These are phyloP conservation scores for Cucurbita maxima DNA, from an alignment of 306 rosid genomes.

Conservation along the genomic window DNA sequence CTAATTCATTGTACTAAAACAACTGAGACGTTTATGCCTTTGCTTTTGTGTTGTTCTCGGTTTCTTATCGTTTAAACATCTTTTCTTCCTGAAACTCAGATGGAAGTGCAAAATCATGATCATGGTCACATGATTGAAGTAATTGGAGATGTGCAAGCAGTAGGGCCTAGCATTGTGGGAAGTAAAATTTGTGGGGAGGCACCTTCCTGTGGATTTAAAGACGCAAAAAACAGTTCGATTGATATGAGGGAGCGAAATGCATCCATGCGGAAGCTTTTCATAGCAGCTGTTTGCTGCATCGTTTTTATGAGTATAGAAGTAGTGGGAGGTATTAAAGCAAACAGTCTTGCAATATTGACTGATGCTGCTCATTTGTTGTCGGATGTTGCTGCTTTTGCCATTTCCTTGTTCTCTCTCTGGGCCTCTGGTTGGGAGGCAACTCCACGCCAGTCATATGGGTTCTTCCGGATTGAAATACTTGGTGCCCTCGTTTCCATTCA, in stretches of 20 bases:
- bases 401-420: constrained; percentile 44
- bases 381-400: constrained; percentile 55
- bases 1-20: background rate
- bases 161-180: constrained; percentile 12
- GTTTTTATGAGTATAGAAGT: constrained; percentile 47
- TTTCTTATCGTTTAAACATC: background rate
- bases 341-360: constrained; percentile 57
- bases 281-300: constrained; percentile 35
- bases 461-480: constrained; percentile 42
- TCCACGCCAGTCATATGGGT: constrained; percentile 53
- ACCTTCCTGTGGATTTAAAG: constrained; percentile 44
- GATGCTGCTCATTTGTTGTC: constrained; percentile 52
- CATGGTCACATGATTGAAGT: constrained; percentile 33
- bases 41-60: background rate
- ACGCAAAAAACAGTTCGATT: constrained; percentile 27
- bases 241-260: constrained; percentile 37
- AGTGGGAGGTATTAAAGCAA: constrained; percentile 42
- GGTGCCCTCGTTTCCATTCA: constrained; percentile 55
- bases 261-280: constrained; percentile 37
- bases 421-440: constrained; percentile 58
- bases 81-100: constrained; percentile 20
- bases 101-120: constrained; percentile 31
- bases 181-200: constrained; percentile 43
- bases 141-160: constrained; percentile 20
- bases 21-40: background rate